Percentiles rank a stretch among this genome's conserved stretches.
Evolutionary conservation across 805 yeast species (phyloP).

Genomic region (Teunomyces panamensis): DNA sequence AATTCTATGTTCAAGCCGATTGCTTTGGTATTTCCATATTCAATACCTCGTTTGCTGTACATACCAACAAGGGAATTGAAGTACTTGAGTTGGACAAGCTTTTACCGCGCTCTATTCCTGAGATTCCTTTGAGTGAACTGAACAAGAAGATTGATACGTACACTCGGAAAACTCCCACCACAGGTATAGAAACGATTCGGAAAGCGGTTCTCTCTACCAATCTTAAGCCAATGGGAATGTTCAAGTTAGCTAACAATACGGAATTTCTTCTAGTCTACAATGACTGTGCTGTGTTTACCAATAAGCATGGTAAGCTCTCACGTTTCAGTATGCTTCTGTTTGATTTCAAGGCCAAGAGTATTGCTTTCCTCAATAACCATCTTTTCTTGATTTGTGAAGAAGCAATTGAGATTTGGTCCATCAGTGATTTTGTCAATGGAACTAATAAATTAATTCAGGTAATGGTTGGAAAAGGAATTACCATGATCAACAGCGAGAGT

Average conservation of each 20-base stretch:
- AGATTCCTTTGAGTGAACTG: conserved; percentile 27
- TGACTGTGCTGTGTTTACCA: conserved; percentile 64
- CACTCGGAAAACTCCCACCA: conserved; percentile 16
- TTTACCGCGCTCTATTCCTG: conserved; percentile 59
- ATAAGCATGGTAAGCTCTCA: conserved; percentile 54
- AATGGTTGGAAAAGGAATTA: conserved; percentile 66
- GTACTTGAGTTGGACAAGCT: conserved; percentile 57
- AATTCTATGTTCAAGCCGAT: conserved; percentile 53
- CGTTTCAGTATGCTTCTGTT: conserved; percentile 43
- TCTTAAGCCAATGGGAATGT: conserved; percentile 60
- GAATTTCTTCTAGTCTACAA: conserved; percentile 62
- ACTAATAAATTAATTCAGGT: conserved; percentile 59
- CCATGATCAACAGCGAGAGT: conserved; percentile 20
- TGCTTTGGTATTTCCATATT: conserved; percentile 60
- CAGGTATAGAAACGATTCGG: conserved; percentile 37
- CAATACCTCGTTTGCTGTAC: conserved; percentile 63
- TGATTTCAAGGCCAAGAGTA: conserved; percentile 35
- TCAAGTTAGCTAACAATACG: conserved; percentile 52
- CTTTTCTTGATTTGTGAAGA: conserved; percentile 56
- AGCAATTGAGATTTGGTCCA: conserved; percentile 65
- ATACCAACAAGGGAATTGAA: conserved; percentile 65
- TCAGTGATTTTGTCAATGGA: conserved; percentile 45
- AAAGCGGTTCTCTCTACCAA: conserved; percentile 36
- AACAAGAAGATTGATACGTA: conserved; percentile 29
- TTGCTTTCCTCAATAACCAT: conserved; percentile 33